Conservation (phyloP, 2,329 filamentous ascomycete genomes). For the Monilinia vaccinii-corymbosi region DNA sequence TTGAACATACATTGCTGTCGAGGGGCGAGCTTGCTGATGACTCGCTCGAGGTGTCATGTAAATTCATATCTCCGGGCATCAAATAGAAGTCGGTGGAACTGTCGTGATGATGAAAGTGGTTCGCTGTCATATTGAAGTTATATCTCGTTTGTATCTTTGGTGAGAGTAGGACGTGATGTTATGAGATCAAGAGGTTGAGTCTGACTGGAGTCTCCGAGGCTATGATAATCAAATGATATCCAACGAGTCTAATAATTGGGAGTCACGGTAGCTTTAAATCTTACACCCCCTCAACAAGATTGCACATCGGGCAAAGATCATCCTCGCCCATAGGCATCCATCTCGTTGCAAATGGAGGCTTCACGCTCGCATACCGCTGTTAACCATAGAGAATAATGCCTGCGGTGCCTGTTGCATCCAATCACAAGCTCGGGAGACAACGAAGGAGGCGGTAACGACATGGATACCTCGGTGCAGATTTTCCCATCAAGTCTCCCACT, state of each 20-base stretch:
- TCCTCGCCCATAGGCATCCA: neutral
- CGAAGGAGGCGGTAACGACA: conserved; percentile 9
- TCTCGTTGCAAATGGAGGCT: conserved; percentile 7
- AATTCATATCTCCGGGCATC: conserved; percentile 20
- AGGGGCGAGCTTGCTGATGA: conserved; percentile 28
- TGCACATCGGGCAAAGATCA: conserved; percentile 7
- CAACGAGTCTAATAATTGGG: neutral
- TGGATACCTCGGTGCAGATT: neutral
- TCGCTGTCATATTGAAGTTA: conserved; percentile 20
- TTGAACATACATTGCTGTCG: conserved; percentile 23
- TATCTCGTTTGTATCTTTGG: neutral
- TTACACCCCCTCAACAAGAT: neutral
- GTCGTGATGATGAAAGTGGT: conserved; percentile 16
- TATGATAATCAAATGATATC: neutral
- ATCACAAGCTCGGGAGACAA: conserved; percentile 8
- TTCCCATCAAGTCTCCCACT: conserved; percentile 4
- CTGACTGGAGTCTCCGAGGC: neutral
- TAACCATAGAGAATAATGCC: conserved; percentile 11
- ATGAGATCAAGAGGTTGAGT: neutral
- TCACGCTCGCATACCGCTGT: conserved; percentile 16
- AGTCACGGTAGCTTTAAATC: conserved; percentile 7
- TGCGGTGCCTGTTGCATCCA: conserved; percentile 16
- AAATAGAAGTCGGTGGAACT: conserved; percentile 18
- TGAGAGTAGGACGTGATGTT: neutral
- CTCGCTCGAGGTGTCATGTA: conserved; percentile 29